Evolutionary conservation across 2,329 filamentous ascomycete genomes (phyloP).

Genomic region (Stagonosporopsis cucurbitacearum): DNA sequence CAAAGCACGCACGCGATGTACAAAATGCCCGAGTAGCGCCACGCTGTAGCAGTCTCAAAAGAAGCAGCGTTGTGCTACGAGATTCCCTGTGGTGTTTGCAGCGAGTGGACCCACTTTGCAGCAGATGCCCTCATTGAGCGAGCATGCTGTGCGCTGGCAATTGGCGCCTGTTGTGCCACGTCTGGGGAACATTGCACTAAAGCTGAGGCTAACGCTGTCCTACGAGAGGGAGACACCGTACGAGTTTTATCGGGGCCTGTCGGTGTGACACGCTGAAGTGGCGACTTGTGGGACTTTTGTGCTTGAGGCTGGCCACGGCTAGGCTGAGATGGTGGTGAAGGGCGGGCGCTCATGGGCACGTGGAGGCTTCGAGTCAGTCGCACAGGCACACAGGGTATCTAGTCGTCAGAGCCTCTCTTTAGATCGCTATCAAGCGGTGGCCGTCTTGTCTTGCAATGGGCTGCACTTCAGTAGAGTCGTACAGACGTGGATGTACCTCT

Average conservation of each 20-base stretch:
- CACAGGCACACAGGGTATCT: too few relatives aligned
- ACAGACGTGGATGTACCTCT: neutral
- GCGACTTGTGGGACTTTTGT: constrained; percentile 1
- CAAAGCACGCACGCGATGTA: constrained; percentile 4
- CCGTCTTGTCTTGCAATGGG: neutral
- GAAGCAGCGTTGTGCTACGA: constrained; percentile 8
- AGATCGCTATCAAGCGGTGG: neutral
- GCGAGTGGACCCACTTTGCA: constrained; percentile 17
- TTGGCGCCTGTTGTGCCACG: constrained; percentile 35
- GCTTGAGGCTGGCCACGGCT: constrained; percentile 6
- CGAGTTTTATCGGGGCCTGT: constrained; percentile 27
- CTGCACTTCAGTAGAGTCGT: neutral
- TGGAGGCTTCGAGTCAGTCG: constrained; percentile 9
- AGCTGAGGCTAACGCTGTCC: constrained; percentile 14
- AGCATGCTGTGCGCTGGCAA: constrained; percentile 31
- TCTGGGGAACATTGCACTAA: constrained; percentile 35
- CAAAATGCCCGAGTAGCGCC: constrained; percentile 9
- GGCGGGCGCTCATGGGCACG: constrained; percentile 5
- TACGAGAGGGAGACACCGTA: constrained; percentile 26
- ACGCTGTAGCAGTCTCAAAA: constrained; percentile 1
- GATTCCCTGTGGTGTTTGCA: constrained; percentile 18
- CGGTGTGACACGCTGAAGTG: constrained; percentile 23
- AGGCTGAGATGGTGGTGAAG: constrained; percentile 1
- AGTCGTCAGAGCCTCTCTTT: neutral
- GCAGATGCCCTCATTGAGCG: constrained; percentile 11